Conservation (phyloP, 2,329 filamentous ascomycete genomes). For the Tolypocladium sp. region DNA sequence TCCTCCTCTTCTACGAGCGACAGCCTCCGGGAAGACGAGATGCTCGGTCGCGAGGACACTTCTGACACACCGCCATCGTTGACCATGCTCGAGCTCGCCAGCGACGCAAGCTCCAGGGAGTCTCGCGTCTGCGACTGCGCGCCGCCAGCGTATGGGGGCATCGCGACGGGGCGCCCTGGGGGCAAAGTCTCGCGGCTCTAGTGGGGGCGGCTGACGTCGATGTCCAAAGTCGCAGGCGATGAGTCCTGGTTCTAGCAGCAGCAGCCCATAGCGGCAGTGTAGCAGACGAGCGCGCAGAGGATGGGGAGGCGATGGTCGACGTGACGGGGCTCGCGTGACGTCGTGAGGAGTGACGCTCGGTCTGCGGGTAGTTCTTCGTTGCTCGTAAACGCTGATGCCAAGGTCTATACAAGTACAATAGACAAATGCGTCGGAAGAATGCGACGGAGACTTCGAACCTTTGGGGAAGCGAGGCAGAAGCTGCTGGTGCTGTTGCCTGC, state of each 20-base stretch:
- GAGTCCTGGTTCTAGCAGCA: conserved; percentile 7
- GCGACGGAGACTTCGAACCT: neutral
- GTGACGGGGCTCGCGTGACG: conserved; percentile 6
- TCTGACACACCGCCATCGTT: conserved; percentile 49
- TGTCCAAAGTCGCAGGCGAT: neutral
- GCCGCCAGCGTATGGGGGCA: conserved; percentile 26
- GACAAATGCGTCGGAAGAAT: neutral
- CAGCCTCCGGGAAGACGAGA: conserved; percentile 83
- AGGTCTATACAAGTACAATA: neutral
- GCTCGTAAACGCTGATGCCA: neutral
- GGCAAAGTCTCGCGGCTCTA: neutral
- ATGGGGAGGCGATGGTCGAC: neutral
- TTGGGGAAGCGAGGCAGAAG: neutral
- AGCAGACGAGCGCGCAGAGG: neutral
- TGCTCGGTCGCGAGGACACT: conserved; percentile 70
- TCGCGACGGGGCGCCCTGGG: conserved; percentile 20
- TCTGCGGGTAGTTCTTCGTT: neutral
- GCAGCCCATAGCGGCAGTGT: conserved; percentile 15
- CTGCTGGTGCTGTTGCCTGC: neutral
- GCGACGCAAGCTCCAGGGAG: conserved; percentile 90
- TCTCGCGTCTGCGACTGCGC: conserved; percentile 56
- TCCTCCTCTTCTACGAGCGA: conserved; percentile 79
- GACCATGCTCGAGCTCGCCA: conserved; percentile 67
- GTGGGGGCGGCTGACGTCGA: neutral
- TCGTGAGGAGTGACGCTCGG: neutral